Evolutionary conservation across 2,329 filamentous ascomycete species (phyloP).

Genomic region (Calonectria pseudoreteaudii): DNA sequence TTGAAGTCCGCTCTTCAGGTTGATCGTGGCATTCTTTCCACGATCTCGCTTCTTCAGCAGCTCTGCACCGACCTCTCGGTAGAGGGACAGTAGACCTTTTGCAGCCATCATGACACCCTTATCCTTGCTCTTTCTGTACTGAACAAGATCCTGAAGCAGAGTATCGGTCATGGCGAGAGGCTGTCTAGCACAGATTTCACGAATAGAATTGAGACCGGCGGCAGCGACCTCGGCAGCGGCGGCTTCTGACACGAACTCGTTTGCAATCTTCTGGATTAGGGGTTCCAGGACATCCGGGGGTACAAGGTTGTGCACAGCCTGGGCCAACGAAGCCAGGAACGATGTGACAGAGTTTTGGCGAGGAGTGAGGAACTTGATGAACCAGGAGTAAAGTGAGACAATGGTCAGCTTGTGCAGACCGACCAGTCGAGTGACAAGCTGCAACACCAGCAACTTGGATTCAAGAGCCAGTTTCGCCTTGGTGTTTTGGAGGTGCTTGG

Average conservation of each 20-base stretch:
- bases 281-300: slow-evolving; percentile 94
- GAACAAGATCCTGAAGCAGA: slow-evolving; percentile 92
- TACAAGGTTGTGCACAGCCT: slow-evolving; percentile 90
- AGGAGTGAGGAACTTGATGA: slow-evolving; percentile 90
- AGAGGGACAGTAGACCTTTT: slow-evolving; percentile 89
- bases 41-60: slow-evolving; percentile 90
- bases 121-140: slow-evolving; percentile 97
- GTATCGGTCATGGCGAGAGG: slow-evolving; percentile 97
- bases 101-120: slow-evolving; percentile 99
- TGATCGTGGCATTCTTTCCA: slow-evolving; percentile 90
- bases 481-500: slow-evolving; percentile 88
- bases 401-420: slow-evolving; percentile 93
- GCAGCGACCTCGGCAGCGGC: slow-evolving; percentile 90
- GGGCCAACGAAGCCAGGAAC: slow-evolving; percentile 91
- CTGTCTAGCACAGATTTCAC: slow-evolving; percentile 92
- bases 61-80: slow-evolving; percentile 90
- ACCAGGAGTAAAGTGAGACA: slow-evolving; percentile 94
- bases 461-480: slow-evolving; percentile 89
- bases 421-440: slow-evolving; percentile 90
- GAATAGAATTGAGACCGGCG: slow-evolving; percentile 92
- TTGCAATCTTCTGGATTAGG: slow-evolving; percentile 93
- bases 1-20: slow-evolving; percentile 79
- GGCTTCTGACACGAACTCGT: slow-evolving; percentile 97
- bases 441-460: slow-evolving; percentile 88
- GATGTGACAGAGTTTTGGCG: slow-evolving; percentile 91